phyloP scores from a whole-genome alignment of 441 rosid species.

The Arabidopsis lyrata region DNA sequence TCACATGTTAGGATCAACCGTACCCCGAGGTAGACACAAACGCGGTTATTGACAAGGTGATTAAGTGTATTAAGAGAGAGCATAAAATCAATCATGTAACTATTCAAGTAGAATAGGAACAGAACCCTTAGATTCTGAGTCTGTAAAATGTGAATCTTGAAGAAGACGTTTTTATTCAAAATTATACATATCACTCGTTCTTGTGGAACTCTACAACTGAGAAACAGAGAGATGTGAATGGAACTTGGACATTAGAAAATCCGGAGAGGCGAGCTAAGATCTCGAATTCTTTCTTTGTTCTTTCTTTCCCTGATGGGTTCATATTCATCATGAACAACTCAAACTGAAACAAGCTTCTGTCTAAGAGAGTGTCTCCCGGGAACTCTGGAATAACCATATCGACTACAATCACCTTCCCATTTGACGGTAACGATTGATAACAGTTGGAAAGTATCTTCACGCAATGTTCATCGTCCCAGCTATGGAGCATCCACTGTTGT shows the following conservation, averaged over 20 bases:
- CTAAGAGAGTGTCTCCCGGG: slow-evolving; percentile 38
- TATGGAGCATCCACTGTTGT: slow-evolving; percentile 55
- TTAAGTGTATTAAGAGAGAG: slow-evolving; percentile 57
- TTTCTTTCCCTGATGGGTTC: slow-evolving; percentile 50
- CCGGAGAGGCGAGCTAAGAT: slow-evolving; percentile 51
- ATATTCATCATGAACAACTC: slow-evolving; percentile 47
- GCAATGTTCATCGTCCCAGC: slow-evolving; percentile 49
- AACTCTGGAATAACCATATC: slow-evolving; percentile 51
- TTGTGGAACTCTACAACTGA: slow-evolving; percentile 57
- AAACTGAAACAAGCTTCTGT: slow-evolving; percentile 51
- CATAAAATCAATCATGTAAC: slow-evolving; percentile 70
- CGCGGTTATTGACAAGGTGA: slow-evolving; percentile 61
- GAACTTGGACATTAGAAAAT: slow-evolving; percentile 48
- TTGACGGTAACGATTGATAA: slow-evolving; percentile 45
- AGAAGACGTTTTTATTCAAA: neutral
- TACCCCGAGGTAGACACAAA: slow-evolving; percentile 63
- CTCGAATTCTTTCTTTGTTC: slow-evolving; percentile 52
- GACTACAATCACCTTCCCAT: slow-evolving; percentile 52
- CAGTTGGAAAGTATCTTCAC: slow-evolving; percentile 55
- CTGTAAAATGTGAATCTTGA: neutral
- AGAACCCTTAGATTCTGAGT: neutral
- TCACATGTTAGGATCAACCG: slow-evolving; percentile 71
- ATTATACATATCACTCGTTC: slow-evolving; percentile 22
- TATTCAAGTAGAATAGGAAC: slow-evolving; percentile 60
- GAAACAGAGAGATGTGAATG: slow-evolving; percentile 49